A percentile compares a stretch with the other conserved stretches of the same genome.
phyloP scores from a whole-genome alignment of 192 early-diverging fungal genomes.

The Rhizoclosmatium sp. region DNA sequence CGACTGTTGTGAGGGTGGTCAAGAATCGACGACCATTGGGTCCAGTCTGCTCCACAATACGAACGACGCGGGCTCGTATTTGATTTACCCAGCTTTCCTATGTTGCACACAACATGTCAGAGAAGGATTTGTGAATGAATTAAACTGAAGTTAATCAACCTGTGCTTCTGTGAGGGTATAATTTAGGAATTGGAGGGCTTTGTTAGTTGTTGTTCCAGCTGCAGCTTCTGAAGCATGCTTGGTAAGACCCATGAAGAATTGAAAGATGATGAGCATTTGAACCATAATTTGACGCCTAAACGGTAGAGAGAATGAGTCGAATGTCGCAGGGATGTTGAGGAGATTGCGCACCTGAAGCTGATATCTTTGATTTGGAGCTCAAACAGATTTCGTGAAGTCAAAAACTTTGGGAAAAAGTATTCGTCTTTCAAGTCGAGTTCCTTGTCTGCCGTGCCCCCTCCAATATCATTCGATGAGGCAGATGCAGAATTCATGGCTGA shows the following conservation, averaged over 20 bases:
- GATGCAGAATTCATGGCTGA: background rate
- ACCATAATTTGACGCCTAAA: conserved; percentile 76
- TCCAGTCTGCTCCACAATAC: conserved; percentile 59
- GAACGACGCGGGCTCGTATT: conserved; percentile 52
- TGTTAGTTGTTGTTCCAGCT: conserved; percentile 58
- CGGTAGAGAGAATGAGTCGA: background rate
- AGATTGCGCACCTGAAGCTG: conserved; percentile 62
- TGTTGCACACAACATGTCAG: conserved; percentile 15
- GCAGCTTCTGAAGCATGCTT: conserved; percentile 14
- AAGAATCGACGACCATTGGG: conserved; percentile 70
- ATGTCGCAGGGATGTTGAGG: background rate
- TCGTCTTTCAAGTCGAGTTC: conserved; percentile 11
- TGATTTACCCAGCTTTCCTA: conserved; percentile 64
- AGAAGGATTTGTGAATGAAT: conserved; percentile 42
- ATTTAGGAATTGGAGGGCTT: conserved; percentile 54
- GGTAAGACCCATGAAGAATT: conserved; percentile 69
- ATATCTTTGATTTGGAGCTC: conserved; percentile 82
- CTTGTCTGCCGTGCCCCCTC: conserved; percentile 10
- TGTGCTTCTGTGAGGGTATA: conserved; percentile 42
- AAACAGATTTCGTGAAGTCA: conserved; percentile 75
- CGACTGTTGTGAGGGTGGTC: conserved; percentile 69
- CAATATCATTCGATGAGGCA: conserved; percentile 16
- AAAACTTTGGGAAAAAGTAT: conserved; percentile 78
- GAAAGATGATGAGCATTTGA: conserved; percentile 86
- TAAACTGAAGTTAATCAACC: conserved; percentile 19